Evolutionary conservation across 108 stramenopile species (phyloP).

Genomic region (Craspedostauros australis): DNA sequence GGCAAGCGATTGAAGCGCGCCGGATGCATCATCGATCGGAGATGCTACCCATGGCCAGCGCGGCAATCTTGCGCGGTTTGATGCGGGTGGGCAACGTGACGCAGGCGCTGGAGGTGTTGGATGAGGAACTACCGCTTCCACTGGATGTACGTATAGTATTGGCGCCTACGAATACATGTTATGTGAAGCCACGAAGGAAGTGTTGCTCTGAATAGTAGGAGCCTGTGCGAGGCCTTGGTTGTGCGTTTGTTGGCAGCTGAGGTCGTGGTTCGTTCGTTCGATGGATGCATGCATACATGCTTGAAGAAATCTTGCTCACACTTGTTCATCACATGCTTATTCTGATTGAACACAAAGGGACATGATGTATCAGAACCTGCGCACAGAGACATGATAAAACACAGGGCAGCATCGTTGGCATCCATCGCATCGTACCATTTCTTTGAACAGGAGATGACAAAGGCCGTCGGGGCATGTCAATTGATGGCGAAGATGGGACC

Average conservation of each 20-base stretch:
- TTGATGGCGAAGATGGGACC: conserved; percentile 56
- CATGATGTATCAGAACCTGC: too few species aligned
- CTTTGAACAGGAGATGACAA: conserved; percentile 54
- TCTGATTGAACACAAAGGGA: not conserved
- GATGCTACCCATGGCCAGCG: conserved; percentile 72
- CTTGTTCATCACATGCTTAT: not conserved
- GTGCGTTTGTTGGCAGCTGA: too few species aligned
- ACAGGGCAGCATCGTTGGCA: conserved; percentile 61
- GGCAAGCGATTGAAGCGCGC: conserved; percentile 56
- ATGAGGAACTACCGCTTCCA: conserved; percentile 71
- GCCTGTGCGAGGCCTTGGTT: too few species aligned
- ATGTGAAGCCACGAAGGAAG: too few species aligned
- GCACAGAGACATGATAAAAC: conserved; percentile 36
- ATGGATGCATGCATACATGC: too few species aligned
- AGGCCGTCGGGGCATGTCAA: conserved; percentile 49
- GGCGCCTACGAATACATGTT: too few species aligned
- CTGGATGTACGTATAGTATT: conserved; percentile 31
- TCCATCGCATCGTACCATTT: conserved; percentile 81
- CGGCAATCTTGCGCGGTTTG: conserved; percentile 70
- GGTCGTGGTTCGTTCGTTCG: too few species aligned
- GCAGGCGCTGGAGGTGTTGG: conserved; percentile 63
- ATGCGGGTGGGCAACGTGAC: conserved; percentile 54
- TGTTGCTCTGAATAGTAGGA: too few species aligned
- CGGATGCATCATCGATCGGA: conserved; percentile 38
- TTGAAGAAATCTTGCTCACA: not conserved